phyloP scores from a whole-genome alignment of 1,139 yeast species.

The Suhomyces terraborum region DNA sequence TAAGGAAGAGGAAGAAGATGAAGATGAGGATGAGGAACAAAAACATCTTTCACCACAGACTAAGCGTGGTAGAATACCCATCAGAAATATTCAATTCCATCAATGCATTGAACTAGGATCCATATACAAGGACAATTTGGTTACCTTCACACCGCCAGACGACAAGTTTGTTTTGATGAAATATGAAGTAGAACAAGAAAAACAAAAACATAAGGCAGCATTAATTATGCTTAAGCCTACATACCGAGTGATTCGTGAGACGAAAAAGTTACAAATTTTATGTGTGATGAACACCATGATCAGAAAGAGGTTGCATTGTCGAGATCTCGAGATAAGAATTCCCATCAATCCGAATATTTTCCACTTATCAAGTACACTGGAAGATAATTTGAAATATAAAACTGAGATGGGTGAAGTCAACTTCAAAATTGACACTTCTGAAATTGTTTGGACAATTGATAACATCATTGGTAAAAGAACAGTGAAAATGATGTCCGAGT shows the following conservation, averaged over 20 bases:
- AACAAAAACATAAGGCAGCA: constrained; percentile 38
- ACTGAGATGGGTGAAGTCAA: constrained; percentile 46
- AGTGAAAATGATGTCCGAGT: constrained; percentile 49
- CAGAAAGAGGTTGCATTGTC: constrained; percentile 39
- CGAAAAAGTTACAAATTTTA: constrained; percentile 38
- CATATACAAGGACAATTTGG: constrained; percentile 40
- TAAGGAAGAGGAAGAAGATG: constrained; percentile 22
- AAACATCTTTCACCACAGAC: constrained; percentile 12
- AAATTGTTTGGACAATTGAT: constrained; percentile 62
- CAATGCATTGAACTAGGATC: constrained; percentile 47
- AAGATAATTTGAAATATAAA: constrained; percentile 37
- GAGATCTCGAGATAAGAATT: constrained; percentile 32
- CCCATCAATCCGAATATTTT: constrained; percentile 43
- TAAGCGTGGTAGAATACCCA: constrained; percentile 28
- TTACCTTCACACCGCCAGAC: constrained; percentile 51
- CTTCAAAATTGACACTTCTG: constrained; percentile 48
- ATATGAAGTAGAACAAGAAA: constrained; percentile 45
- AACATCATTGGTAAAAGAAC: constrained; percentile 53
- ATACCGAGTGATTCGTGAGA: constrained; percentile 27
- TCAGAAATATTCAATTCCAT: constrained; percentile 48
- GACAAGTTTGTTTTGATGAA: constrained; percentile 45
- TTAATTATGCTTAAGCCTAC: constrained; percentile 41
- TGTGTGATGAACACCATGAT: constrained; percentile 39
- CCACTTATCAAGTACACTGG: constrained; percentile 36
- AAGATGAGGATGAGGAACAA: constrained; percentile 18